Evolutionary conservation across 2,329 filamentous ascomycete species (phyloP), one percentile per base, ranked within the genome.

Genomic region (Fusarium redolens): DNA sequence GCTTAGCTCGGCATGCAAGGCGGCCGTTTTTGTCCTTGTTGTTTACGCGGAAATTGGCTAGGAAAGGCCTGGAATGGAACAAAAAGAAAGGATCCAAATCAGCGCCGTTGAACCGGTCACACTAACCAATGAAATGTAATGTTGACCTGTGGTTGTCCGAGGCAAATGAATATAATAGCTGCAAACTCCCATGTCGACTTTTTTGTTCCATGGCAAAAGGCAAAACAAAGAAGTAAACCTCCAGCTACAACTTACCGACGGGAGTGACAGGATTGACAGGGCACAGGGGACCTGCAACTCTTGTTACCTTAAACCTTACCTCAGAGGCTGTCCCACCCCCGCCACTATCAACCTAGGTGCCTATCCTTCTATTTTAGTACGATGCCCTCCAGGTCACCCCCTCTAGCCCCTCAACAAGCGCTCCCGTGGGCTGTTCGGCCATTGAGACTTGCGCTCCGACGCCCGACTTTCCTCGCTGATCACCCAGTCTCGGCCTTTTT

Each of bases 321-420:
- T 33, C 31, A 50, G 52, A 70, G 68, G 61, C 72, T 70, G 76
- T 78, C 75, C 77, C 77, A 76, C 76, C 77, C 77, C 77, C 77
- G 74, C 77, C 77, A 79, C 77, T 60, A 55, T 59, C 50, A 54
- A 54, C 50, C 54, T 68, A 20, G 41, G 40, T 59, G 65, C 40
- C 57, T 65, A 62, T 62, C 68, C 65, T 71, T 74, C 68, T 74
- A 74, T 74, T 74, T 69, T 74, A 61, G 72, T 66, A 54, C 45
- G 30, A 43, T 69, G 54, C 38, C 52, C 20, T 51, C 33, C 22
- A 69, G 66, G 59, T 44, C 70, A 65, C 55, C 35, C 62, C 55
- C 55, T 57, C 41, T 57, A 57, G 55, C 41, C 55, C 64, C 64
- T 72, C 70, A 72, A 69, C 69, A 61, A 72, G 56, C 65, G 58